Percentiles rank a stretch among this genome's conserved stretches.
These are phyloP conservation scores for Zea mays DNA, from an alignment of 176 grass and related monocot species.

Conservation along the genomic window Zm-B73-REFERENCE-NAM-5.0 NC_050096.1:89275001-89275500, in stretches of 20 bases:
- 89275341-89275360: constrained; percentile 41
- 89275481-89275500: constrained; percentile 23
- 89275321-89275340: constrained; percentile 27
- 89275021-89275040: no score
- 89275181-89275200: constrained; percentile 1
- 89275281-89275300: background rate
- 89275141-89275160: no score
- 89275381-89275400: constrained; percentile 15
- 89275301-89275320: constrained; percentile 35
- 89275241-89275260: constrained; percentile 30
- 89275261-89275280: background rate
- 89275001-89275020: no score
- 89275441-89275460: background rate
- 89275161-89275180: background rate
- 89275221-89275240: background rate
- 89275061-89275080: no score
- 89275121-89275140: no score
- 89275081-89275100: no score
- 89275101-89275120: no score
- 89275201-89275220: background rate
- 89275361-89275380: constrained; percentile 41
- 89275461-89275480: background rate
- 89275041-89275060: no score
- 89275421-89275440: constrained; percentile 56
- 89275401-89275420: constrained; percentile 45